These are phyloP conservation scores for Boeremia exigua DNA, from an alignment of 2,329 filamentous ascomycete genomes.

Conservation along the genomic window DNA sequence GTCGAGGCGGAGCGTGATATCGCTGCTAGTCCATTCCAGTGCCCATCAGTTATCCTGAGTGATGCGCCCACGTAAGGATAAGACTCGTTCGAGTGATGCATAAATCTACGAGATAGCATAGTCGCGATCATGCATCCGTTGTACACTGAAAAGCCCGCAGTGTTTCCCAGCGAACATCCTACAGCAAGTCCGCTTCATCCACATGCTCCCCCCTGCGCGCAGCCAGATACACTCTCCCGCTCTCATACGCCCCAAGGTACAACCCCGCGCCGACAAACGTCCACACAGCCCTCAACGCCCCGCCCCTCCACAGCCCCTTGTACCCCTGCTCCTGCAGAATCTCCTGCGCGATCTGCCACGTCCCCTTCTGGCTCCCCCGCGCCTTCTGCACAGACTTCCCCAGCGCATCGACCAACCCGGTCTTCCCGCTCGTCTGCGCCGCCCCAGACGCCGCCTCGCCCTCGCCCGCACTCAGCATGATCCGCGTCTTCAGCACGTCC, in stretches of 20 bases:
- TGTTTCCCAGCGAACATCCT: not conserved
- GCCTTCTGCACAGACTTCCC: slow-evolving; percentile 46
- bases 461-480: slow-evolving; percentile 71
- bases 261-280: slow-evolving; percentile 82
- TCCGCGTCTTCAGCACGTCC: slow-evolving; percentile 87
- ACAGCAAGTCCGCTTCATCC: slow-evolving; percentile 41
- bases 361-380: slow-evolving; percentile 44
- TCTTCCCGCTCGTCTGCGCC: not conserved
- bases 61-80: no score
- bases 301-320: slow-evolving; percentile 78
- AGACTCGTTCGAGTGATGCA: no score
- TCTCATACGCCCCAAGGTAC: slow-evolving; percentile 87
- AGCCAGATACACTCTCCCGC: slow-evolving; percentile 65
- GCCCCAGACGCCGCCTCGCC: not conserved
- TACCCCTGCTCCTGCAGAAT: slow-evolving; percentile 72
- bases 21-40: no score
- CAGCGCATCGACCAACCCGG: slow-evolving; percentile 49
- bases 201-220: slow-evolving; percentile 51
- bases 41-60: not conserved
- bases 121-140: no score
- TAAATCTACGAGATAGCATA: no score
- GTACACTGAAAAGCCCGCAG: no score
- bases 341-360: slow-evolving; percentile 67
- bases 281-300: slow-evolving; percentile 75
- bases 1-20: no score